Percentiles rank a stretch among this genome's conserved stretches.
phyloP scores from a whole-genome alignment of 1,284 basidiomycete species.

The Bjerkandera adusta region DNA sequence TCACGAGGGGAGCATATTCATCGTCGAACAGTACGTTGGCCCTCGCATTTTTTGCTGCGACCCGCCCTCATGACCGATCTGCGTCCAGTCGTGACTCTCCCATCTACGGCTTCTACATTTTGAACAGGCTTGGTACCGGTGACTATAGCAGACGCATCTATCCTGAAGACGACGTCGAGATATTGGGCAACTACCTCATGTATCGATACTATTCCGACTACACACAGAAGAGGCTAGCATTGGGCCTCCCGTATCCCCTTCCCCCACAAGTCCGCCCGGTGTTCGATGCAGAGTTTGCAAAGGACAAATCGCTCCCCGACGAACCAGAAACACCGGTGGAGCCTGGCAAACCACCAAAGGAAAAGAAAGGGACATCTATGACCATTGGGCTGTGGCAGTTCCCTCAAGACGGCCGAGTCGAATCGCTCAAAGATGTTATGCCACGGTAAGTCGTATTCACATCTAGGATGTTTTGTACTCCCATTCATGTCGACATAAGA shows the following conservation, averaged over 20 bases:
- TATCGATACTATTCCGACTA: slow-evolving; percentile 73
- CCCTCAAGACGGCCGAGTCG: slow-evolving; percentile 60
- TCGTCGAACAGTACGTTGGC: slow-evolving; percentile 72
- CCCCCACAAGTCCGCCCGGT: slow-evolving; percentile 21
- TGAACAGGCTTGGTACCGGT: slow-evolving; percentile 85
- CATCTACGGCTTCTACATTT: slow-evolving; percentile 82
- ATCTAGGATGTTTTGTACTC: slow-evolving; percentile 8
- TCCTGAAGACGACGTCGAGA: slow-evolving; percentile 76
- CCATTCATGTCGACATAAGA: too few species aligned
- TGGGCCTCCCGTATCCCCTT: slow-evolving; percentile 30
- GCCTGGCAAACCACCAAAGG: slow-evolving; percentile 21
- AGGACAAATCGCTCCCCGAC: slow-evolving; percentile 15
- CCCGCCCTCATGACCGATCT: slow-evolving; percentile 12
- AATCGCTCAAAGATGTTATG: slow-evolving; percentile 68
- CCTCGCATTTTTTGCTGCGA: slow-evolving; percentile 1
- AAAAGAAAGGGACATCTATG: slow-evolving; percentile 52
- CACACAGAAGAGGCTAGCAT: slow-evolving; percentile 49
- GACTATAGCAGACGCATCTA: slow-evolving; percentile 79
- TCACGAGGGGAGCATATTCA: slow-evolving; percentile 86
- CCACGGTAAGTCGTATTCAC: slow-evolving; percentile 41
- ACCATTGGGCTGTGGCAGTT: slow-evolving; percentile 83
- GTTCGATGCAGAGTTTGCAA: slow-evolving; percentile 28
- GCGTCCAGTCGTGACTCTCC: slow-evolving; percentile 60
- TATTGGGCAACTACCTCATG: slow-evolving; percentile 67
- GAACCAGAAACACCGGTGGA: slow-evolving; percentile 14